Evolutionary conservation across 306 rosid species (phyloP).

Genomic region (Trifolium fragiferum): DNA sequence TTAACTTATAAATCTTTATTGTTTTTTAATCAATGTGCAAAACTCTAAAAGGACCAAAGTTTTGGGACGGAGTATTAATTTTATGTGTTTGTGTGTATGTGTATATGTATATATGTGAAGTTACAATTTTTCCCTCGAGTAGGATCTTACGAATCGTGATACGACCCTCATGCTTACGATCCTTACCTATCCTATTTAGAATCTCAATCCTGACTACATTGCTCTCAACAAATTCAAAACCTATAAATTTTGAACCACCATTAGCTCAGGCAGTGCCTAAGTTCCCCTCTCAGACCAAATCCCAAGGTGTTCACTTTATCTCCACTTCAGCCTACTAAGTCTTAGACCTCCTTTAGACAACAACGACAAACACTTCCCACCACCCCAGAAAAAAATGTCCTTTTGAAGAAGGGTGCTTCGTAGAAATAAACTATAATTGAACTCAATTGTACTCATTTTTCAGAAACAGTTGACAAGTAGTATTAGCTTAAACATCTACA

Average conservation of each 20-base stretch:
- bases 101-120: too few relatives aligned
- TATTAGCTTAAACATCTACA: constrained; percentile 2
- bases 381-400: neutral
- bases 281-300: constrained; percentile 8
- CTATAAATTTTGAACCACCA: constrained; percentile 10
- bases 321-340: constrained; percentile 19
- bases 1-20: too few relatives aligned
- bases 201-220: too few relatives aligned
- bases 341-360: constrained; percentile 2
- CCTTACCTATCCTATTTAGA: too few relatives aligned
- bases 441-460: constrained; percentile 23
- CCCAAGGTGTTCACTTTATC: constrained; percentile 4
- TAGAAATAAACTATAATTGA: constrained; percentile 14
- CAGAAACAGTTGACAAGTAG: constrained; percentile 1
- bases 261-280: constrained; percentile 7
- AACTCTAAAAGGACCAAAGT: too few relatives aligned
- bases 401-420: constrained; percentile 3
- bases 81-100: too few relatives aligned
- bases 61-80: too few relatives aligned
- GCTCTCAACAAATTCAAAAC: constrained; percentile 13
- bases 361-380: too few relatives aligned
- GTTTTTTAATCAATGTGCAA: too few relatives aligned
- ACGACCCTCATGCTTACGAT: too few relatives aligned
- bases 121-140: too few relatives aligned
- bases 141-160: too few relatives aligned